phyloP scores from a whole-genome alignment of 1,284 basidiomycete genomes.

The Ceratobasidium sp. region DNA sequence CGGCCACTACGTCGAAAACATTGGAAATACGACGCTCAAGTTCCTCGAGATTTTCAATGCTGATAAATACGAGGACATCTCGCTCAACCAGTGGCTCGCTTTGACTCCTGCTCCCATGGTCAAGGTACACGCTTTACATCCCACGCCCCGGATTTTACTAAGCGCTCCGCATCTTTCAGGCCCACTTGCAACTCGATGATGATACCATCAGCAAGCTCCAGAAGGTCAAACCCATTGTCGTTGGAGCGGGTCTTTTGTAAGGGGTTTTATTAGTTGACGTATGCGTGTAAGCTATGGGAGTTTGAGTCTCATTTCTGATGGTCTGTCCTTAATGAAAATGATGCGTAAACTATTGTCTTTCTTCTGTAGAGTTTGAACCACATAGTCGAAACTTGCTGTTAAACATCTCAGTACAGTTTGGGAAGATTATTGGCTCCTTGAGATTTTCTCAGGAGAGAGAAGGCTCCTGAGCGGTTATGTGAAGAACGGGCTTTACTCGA shows the following conservation, averaged over 20 bases:
- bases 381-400: no score
- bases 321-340: no score
- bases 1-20: conserved; percentile 75
- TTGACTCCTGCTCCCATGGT: conserved; percentile 66
- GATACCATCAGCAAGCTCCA: conserved; percentile 59
- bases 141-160: not conserved
- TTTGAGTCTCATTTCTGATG: no score
- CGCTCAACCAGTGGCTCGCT: conserved; percentile 67
- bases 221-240: conserved; percentile 62
- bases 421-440: no score
- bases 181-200: conserved; percentile 62
- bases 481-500: no score
- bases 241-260: conserved; percentile 48
- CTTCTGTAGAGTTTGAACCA: no score
- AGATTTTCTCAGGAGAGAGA: no score
- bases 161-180: conserved; percentile 42
- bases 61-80: conserved; percentile 62
- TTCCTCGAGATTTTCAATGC: conserved; percentile 72
- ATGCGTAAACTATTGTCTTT: no score
- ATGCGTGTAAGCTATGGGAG: no score
- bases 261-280: not conserved
- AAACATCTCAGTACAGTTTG: no score
- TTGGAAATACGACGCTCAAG: conserved; percentile 64
- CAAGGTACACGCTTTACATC: conserved; percentile 47
- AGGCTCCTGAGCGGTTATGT: no score